phyloP scores from a whole-genome alignment of 2,329 filamentous ascomycete genomes.

The Paracoccidioides brasiliensis region DNA sequence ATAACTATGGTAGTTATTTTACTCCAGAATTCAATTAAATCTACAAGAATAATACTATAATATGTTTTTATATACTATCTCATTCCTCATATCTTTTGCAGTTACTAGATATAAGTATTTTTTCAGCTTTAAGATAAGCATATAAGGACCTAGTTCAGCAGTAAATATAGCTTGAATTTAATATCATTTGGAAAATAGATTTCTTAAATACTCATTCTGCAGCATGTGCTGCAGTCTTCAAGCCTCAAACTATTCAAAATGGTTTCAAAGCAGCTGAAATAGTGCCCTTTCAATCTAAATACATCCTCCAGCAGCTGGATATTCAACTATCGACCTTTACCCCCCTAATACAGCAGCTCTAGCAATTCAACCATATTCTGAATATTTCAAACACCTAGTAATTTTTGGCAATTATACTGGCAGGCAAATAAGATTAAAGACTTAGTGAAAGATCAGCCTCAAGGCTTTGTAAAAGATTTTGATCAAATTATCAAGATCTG shows the following conservation, averaged over 20 bases:
- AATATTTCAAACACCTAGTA: conserved; percentile 2
- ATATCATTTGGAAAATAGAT: conserved; percentile 1
- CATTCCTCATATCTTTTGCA: conserved; percentile 2
- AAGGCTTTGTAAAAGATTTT: background rate
- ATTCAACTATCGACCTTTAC: too few species aligned
- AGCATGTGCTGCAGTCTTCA: background rate
- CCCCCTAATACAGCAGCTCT: too few species aligned
- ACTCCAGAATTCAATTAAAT: too few species aligned
- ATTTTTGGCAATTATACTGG: background rate
- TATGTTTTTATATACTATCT: background rate
- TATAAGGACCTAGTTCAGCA: background rate
- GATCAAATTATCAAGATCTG: background rate
- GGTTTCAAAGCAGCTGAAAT: conserved; percentile 1
- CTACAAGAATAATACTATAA: background rate
- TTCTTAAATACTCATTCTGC: conserved; percentile 1
- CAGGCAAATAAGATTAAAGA: background rate
- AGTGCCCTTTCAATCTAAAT: background rate
- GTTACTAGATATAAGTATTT: background rate
- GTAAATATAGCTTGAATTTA: background rate
- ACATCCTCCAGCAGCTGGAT: background rate
- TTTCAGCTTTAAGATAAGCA: conserved; percentile 2
- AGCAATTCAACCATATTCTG: background rate
- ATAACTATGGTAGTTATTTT: too few species aligned
- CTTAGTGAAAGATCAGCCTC: background rate
- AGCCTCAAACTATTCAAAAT: conserved; percentile 3